Evolutionary conservation across 2,329 filamentous ascomycete genomes (phyloP).

Genomic region (Sarocladium strictum): DNA sequence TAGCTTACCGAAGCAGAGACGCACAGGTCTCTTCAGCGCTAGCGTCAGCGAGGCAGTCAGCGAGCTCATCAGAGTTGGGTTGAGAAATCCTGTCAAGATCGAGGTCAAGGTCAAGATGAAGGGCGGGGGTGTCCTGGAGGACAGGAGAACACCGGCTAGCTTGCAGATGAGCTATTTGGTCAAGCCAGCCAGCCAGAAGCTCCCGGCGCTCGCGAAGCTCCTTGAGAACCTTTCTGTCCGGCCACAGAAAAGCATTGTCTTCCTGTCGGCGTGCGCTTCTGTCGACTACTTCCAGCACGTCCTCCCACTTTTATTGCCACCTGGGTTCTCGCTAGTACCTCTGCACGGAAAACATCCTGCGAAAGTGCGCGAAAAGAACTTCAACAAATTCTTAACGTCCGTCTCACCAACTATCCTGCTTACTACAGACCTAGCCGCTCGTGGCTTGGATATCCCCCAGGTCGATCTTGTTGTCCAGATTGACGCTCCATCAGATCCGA

Average conservation of each 20-base stretch:
- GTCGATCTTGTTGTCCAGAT: constrained; percentile 89
- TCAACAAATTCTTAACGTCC: constrained; percentile 70
- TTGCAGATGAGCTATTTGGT: constrained; percentile 85
- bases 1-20: constrained; percentile 81
- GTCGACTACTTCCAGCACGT: constrained; percentile 91
- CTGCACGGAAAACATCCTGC: constrained; percentile 90
- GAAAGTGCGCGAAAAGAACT: constrained; percentile 83
- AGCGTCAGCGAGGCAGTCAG: constrained; percentile 94
- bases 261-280: constrained; percentile 86
- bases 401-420: constrained; percentile 74
- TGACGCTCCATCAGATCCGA: constrained; percentile 77
- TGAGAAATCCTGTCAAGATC: constrained; percentile 92
- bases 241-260: constrained; percentile 83
- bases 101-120: constrained; percentile 81
- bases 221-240: constrained; percentile 63
- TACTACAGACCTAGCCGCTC: constrained; percentile 86
- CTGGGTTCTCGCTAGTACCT: constrained; percentile 64
- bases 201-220: constrained; percentile 67
- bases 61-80: constrained; percentile 83
- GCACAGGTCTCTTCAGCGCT: constrained; percentile 91
- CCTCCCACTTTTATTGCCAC: constrained; percentile 65
- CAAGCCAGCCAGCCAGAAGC: constrained; percentile 70
- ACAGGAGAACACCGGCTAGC: constrained; percentile 84
- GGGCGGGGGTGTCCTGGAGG: constrained; percentile 59
- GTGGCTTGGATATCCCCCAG: constrained; percentile 85